phyloP scores from a whole-genome alignment of 139 green algal species.

The Desmodesmus armatus region DNA sequence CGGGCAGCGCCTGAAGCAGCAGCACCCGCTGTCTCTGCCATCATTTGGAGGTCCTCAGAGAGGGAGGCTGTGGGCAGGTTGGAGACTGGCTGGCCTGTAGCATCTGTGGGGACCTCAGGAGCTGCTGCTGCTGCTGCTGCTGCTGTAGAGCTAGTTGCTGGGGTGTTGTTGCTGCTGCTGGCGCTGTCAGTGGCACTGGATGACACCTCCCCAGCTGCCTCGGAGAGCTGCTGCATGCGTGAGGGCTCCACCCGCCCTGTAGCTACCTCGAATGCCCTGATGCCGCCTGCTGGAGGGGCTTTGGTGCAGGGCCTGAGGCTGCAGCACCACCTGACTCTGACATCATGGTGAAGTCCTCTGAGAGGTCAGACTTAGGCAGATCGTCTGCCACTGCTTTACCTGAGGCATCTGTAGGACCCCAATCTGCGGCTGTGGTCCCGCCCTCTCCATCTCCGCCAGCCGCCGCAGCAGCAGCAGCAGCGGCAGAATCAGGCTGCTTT shows the following conservation, averaged over 20 bases:
- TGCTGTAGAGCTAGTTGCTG: too few species aligned
- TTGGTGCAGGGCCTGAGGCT: background rate
- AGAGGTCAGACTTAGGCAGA: too few species aligned
- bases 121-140: background rate
- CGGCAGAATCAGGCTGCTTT: background rate
- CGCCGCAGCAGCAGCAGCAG: background rate
- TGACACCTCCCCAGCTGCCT: background rate
- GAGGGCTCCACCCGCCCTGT: background rate
- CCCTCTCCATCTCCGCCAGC: background rate
- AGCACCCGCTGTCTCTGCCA: conserved; percentile 1
- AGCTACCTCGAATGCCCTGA: background rate
- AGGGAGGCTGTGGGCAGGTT: too few species aligned
- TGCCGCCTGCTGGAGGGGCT: background rate
- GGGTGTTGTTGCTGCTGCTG: background rate
- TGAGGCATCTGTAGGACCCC: background rate
- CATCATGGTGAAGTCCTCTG: too few species aligned
- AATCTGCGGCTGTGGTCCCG: background rate
- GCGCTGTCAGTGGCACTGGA: background rate
- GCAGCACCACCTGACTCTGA: too few species aligned
- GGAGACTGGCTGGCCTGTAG: background rate
- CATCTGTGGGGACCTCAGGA: background rate
- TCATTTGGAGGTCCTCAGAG: background rate
- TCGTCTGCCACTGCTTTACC: background rate
- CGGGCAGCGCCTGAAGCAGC: conserved; percentile 6
- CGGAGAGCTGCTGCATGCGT: background rate